Conservation (phyloP, 225 moss, liverwort and hornwort genomes). For the Rhytidiadelphus loreus region DNA sequence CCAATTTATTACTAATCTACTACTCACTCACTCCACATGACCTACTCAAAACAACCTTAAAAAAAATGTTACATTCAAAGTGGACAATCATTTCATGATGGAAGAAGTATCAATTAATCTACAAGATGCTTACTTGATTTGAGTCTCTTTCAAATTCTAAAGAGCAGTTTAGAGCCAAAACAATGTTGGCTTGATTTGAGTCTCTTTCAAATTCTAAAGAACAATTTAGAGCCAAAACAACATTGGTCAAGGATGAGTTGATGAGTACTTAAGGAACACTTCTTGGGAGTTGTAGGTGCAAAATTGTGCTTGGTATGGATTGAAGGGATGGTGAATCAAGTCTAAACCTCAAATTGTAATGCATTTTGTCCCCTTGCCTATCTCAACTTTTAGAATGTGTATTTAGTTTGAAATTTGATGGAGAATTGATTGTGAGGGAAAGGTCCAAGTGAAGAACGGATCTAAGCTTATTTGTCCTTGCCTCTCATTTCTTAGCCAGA, state of each 20-base stretch:
- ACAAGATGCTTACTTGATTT: fast-evolving
- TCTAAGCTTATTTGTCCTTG: too few relatives aligned
- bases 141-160: not conserved
- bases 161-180: not conserved
- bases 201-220: not conserved
- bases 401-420: not conserved
- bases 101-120: not conserved
- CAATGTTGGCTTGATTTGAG: not conserved
- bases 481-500: not conserved
- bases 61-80: too few relatives aligned
- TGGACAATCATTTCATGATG: too few relatives aligned
- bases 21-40: too few relatives aligned
- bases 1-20: not conserved
- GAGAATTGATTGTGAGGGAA: not conserved
- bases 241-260: not conserved
- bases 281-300: not conserved
- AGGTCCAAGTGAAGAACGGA: not conserved
- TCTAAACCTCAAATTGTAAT: not conserved
- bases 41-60: too few relatives aligned
- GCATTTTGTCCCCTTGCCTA: not conserved
- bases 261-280: fast-evolving
- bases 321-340: not conserved
- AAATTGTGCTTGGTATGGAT: not conserved
- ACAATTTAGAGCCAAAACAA: not conserved
- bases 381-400: not conserved